Evolutionary conservation across 164 flowering plant genomes (phyloP), one percentile per base, ranked within the genome.

Genomic region (Aristolochia californica): DNA sequence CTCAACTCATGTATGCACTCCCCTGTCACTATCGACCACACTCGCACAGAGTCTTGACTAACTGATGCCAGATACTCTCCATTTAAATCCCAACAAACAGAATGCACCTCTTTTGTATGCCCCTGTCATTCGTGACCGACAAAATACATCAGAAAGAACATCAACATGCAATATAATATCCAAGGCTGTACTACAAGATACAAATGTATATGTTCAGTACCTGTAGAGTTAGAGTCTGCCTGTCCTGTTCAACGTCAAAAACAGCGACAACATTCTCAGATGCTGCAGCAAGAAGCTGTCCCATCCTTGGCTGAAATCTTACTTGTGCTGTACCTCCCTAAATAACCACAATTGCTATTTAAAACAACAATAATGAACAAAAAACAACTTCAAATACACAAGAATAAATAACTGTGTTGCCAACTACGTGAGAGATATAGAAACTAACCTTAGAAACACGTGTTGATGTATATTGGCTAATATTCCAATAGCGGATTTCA

Each of bases 51-150:
- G 47, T 85, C 94, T 66, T 79, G 76, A 69, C 90, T 87, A 21
- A 87, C 95, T 59, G 93, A 78, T 34, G 95, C 95, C 63, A 87
- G 62, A 68, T 57, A 76, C 38, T 88, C 95, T 57, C 98, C 98
- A 68, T 62, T 84, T 45, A 69, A 70, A 69, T 88, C 95, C 98
- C 98, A 91, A 79, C 95, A 84, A 16, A 91, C 65, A 62, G 82
- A 83, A 60, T 78, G 78, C 21, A 88, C 84, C 66, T 70, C 72
- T 51, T 77, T 62, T 13, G 78, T 55, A 68, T 91, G 96, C 44
- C 90, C 95, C 96, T 91, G 72, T 53, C 26, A 53, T 50, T 34
- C 11, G 40, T 34, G 11, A 7, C 34, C 34, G 34, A 3, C 3
- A 28, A 7, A 28, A 7, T n/a, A n/a, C 34, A 34, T 18, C 45